Conservation (phyloP, 2,329 filamentous ascomycete genomes). For the Penicillium sp. region DNA sequence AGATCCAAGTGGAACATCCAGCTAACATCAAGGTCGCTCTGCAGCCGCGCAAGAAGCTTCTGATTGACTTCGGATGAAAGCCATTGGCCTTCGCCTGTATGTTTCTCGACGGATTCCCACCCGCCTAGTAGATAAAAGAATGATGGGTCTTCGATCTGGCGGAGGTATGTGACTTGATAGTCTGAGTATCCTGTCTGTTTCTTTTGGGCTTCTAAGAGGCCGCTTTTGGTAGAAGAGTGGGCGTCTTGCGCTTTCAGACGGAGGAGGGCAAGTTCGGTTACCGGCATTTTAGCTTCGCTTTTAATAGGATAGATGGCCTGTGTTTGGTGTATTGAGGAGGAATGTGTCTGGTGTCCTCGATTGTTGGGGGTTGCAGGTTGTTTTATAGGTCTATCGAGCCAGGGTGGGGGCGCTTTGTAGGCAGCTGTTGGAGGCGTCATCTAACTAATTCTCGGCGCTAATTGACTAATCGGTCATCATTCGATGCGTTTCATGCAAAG, state of each 20-base stretch:
- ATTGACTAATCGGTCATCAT: neutral
- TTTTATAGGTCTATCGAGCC: neutral
- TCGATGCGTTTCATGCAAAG: neutral
- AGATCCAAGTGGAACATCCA: conserved; percentile 48
- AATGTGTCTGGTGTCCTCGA: rapidly evolving
- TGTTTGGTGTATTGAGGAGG: too few relatives aligned
- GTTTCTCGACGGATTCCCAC: conserved; percentile 47
- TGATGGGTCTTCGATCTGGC: conserved; percentile 47
- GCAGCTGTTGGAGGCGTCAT: neutral
- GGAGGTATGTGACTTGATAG: conserved; percentile 40
- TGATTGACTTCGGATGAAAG: conserved; percentile 47
- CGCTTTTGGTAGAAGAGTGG: conserved; percentile 25
- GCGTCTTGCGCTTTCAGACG: conserved; percentile 32
- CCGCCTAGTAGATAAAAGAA: conserved; percentile 48
- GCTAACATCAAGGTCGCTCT: conserved; percentile 41
- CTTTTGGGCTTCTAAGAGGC: conserved; percentile 38
- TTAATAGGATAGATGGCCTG: neutral
- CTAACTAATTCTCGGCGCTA: neutral
- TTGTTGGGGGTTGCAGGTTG: too few relatives aligned
- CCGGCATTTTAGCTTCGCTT: conserved; percentile 4
- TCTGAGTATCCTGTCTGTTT: conserved; percentile 41
- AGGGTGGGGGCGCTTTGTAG: neutral
- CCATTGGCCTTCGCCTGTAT: conserved; percentile 40
- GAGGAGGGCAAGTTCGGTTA: conserved; percentile 50
- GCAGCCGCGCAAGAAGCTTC: conserved; percentile 37